Evolutionary conservation across 495 filamentous ascomycete species (phyloP).

Genomic region (Apodospora peruviana): DNA sequence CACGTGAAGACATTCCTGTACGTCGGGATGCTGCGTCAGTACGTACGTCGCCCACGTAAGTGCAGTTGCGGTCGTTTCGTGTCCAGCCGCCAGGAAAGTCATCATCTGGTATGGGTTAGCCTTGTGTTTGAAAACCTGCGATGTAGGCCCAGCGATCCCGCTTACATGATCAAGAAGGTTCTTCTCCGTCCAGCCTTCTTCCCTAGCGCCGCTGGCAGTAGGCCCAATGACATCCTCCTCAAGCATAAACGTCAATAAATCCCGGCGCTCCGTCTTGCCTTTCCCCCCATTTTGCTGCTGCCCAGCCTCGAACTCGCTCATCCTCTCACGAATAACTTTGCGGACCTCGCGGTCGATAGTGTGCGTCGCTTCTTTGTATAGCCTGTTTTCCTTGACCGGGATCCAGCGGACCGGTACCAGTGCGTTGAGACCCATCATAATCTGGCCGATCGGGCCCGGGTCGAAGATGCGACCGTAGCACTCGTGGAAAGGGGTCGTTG

Average conservation of each 20-base stretch:
- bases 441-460: slow-evolving; percentile 16
- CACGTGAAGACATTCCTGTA: slow-evolving; percentile 17
- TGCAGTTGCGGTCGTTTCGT: slow-evolving; percentile 22
- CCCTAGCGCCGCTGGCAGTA: slow-evolving; percentile 1
- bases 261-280: background rate
- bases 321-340: background rate
- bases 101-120: slow-evolving; percentile 12
- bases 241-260: slow-evolving; percentile 22
- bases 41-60: slow-evolving; percentile 20
- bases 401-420: slow-evolving; percentile 19
- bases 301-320: background rate
- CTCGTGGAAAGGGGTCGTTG: slow-evolving; percentile 8
- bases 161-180: slow-evolving; percentile 19
- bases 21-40: slow-evolving; percentile 13
- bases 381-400: slow-evolving; percentile 18
- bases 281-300: background rate
- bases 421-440: slow-evolving; percentile 25
- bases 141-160: slow-evolving; percentile 41
- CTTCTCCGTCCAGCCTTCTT: slow-evolving; percentile 26
- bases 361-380: slow-evolving; percentile 5
- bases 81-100: slow-evolving; percentile 22
- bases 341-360: background rate
- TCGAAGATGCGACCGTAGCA: slow-evolving; percentile 18
- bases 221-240: slow-evolving; percentile 15
- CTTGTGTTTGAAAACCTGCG: slow-evolving; percentile 47